Evolutionary conservation across 352 stramenopile genomes (phyloP).

Genomic region (Saprolegnia parasitica): DNA sequence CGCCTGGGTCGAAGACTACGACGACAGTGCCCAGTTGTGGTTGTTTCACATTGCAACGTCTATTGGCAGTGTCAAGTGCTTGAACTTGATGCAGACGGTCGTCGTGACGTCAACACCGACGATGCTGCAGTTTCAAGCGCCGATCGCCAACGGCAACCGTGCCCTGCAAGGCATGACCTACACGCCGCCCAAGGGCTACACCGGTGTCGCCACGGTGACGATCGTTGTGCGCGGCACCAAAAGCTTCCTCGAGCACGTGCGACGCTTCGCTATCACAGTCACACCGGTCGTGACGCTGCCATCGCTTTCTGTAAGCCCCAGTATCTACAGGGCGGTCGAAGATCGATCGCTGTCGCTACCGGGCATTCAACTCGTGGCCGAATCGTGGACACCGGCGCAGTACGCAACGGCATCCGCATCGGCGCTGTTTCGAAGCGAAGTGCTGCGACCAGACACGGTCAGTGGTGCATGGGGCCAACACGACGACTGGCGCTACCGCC

Average conservation of each 20-base stretch:
- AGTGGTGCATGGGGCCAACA: neutral
- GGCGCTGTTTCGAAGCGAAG: neutral
- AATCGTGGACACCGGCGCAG: no score
- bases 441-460: conserved; percentile 14
- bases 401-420: neutral
- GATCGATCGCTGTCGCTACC: neutral
- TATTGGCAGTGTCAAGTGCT: neutral
- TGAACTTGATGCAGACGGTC: neutral
- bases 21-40: neutral
- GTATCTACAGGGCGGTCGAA: conserved; percentile 6
- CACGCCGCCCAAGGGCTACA: conserved; percentile 2
- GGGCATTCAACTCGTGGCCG: neutral
- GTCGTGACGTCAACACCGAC: conserved; percentile 4
- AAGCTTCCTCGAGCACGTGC: conserved; percentile 1
- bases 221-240: neutral
- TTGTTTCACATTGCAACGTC: neutral
- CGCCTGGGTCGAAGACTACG: conserved; percentile 21
- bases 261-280: neutral
- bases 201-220: neutral
- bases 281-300: conserved; percentile 10
- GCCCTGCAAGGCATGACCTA: neutral
- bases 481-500: conserved; percentile 35
- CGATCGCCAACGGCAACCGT: neutral
- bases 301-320: neutral
- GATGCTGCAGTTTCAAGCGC: neutral